Evolutionary conservation across 176 grass and related monocot species (phyloP), one percentile per base, ranked within the genome.

Genomic region (Stipa capillata): DNA sequence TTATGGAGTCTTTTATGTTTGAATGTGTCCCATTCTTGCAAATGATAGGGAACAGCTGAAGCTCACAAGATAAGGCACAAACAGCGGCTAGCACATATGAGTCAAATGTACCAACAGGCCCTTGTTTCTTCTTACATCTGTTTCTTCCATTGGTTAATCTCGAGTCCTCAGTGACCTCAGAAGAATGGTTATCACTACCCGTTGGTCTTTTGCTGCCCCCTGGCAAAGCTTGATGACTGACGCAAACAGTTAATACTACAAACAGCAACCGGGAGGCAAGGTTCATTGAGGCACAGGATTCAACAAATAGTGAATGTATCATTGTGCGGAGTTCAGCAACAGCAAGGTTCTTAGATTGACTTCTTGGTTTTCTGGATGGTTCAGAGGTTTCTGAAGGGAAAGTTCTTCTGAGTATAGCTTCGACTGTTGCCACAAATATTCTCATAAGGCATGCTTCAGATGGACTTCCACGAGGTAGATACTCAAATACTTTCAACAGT

Each of bases 361-460:
- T 75, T 86, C 81, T 98, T 76, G 85, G 82, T 73, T 89, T 95
- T 76, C 78, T 95, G 27, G 84, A 87, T 29, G 76, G 72, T 70
- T 90, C 89, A 20, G 65, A 48, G 36, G 70, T 83, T 74, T 99
- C 92, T 3, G 79, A 33, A 44, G 96, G 92, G 84, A 99, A 99
- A 62, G 96, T 93, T 75, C 96, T 94, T 64, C 88, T 89, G 20
- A 99, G 92, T 85, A 99, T 91, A 81, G 96, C 92, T 92, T 99
- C 96, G 54, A 99, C 96, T 8, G 96, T 95, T 40, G 96, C 96
- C 77, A 99, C 96, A 89, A 99, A 99, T 61, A 99, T 99, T 80
- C 96, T 99, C 90, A 99, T 90, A 56, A 98, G 87, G 64, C 92
- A 98, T 49, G 96, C 96, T 90, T 98, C 96, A 66, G 96, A 94